Evolutionary conservation across 164 flowering plant species (phyloP).

Genomic region (Euptelea pleiosperma): DNA sequence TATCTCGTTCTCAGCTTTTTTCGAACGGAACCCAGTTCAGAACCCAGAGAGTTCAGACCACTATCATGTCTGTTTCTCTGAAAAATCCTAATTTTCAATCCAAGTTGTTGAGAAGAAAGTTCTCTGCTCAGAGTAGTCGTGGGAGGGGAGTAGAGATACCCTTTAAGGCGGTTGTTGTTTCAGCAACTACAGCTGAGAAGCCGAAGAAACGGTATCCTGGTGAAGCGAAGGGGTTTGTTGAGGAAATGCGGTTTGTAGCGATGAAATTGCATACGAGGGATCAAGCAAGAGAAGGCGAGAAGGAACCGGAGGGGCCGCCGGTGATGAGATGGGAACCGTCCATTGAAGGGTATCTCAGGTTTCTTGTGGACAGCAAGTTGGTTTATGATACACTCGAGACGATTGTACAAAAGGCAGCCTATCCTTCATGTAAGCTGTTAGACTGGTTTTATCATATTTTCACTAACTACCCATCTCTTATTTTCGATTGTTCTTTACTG

Average conservation of each 20-base stretch:
- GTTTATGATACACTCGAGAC: slow-evolving; percentile 86
- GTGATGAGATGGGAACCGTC: slow-evolving; percentile 75
- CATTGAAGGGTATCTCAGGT: slow-evolving; percentile 78
- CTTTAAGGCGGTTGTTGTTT: slow-evolving; percentile 17
- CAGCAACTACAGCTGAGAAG: slow-evolving; percentile 59
- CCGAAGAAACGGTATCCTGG: slow-evolving; percentile 63
- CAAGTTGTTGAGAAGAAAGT: neutral
- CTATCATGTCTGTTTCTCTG: slow-evolving; percentile 1
- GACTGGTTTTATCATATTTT: neutral
- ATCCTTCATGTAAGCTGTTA: slow-evolving; percentile 58
- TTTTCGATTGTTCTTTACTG: neutral
- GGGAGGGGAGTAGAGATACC: slow-evolving; percentile 10
- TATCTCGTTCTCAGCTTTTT: slow-evolving; percentile 14
- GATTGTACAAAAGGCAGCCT: slow-evolving; percentile 58
- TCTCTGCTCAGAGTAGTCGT: neutral
- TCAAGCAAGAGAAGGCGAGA: slow-evolving; percentile 90
- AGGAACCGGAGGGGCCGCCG: slow-evolving; percentile 47
- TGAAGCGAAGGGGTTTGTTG: slow-evolving; percentile 87
- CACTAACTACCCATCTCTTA: neutral
- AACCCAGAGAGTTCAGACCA: neutral
- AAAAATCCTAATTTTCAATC: slow-evolving; percentile 6
- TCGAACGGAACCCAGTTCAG: slow-evolving; percentile 12
- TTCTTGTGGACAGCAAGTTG: slow-evolving; percentile 86
- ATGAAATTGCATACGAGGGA: slow-evolving; percentile 92
- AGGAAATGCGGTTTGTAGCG: slow-evolving; percentile 94